These are phyloP conservation scores for Boletus smithii DNA, from an alignment of 1,284 basidiomycete genomes.

Conservation along the genomic window DNA sequence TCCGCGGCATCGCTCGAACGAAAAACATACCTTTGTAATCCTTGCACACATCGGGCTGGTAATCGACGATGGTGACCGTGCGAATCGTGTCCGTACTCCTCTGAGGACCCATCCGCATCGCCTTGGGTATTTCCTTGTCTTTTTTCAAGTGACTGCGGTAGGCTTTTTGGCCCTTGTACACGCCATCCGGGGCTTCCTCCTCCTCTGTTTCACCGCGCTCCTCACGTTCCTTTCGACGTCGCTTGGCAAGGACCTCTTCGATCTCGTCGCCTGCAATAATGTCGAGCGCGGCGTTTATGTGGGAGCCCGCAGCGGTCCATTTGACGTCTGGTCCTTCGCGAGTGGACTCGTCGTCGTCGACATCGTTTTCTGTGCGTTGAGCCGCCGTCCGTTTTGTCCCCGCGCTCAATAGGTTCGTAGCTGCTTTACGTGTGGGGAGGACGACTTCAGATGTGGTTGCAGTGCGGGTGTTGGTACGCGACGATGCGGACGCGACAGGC, in stretches of 20 bases:
- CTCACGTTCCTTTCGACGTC: constrained; percentile 49
- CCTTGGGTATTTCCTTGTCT: constrained; percentile 78
- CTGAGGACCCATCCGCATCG: constrained; percentile 88
- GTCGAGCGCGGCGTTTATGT: constrained; percentile 63
- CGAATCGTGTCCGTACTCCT: constrained; percentile 82
- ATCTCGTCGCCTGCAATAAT: constrained; percentile 78
- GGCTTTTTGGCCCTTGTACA: constrained; percentile 82
- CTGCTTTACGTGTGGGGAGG: constrained; percentile 65
- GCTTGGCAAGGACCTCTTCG: constrained; percentile 68
- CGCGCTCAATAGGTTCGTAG: constrained; percentile 72
- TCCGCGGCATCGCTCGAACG: constrained; percentile 10
- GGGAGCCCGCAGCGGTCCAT: constrained; percentile 71
- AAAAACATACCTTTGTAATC: constrained; percentile 85
- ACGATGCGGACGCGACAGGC: constrained; percentile 25
- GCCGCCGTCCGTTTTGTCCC: constrained; percentile 77
- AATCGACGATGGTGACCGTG: constrained; percentile 94
- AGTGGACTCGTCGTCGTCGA: constrained; percentile 43
- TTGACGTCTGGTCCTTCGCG: constrained; percentile 67
- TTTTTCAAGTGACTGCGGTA: constrained; percentile 85
- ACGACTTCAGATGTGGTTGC: constrained; percentile 61
- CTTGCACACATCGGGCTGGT: constrained; percentile 99
- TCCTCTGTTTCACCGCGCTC: constrained; percentile 57
- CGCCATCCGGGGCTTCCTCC: constrained; percentile 74
- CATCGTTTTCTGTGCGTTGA: constrained; percentile 49
- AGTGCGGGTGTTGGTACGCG: constrained; percentile 30